Evolutionary conservation across 2,329 filamentous ascomycete genomes (phyloP).

Genomic region (Drechslerella dactyloides): DNA sequence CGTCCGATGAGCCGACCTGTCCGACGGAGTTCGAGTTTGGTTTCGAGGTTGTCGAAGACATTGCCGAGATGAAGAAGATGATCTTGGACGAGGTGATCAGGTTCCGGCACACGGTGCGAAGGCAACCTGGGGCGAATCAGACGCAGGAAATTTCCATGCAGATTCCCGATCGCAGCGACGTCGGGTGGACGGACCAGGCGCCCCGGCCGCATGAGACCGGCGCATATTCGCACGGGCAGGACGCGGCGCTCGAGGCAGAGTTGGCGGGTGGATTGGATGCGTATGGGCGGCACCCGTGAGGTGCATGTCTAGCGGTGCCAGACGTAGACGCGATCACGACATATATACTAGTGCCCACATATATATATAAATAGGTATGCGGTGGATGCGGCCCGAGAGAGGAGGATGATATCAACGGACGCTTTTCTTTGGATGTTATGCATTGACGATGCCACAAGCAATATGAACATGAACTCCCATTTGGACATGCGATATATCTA

Average conservation of each 20-base stretch:
- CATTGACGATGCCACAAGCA: too few relatives aligned
- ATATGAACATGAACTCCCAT: too few relatives aligned
- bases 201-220: conserved; percentile 56
- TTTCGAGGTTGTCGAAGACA: conserved; percentile 96
- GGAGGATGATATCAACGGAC: background rate
- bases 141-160: conserved; percentile 18
- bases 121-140: conserved; percentile 57
- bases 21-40: conserved; percentile 96
- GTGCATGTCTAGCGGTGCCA: too few relatives aligned
- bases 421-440: background rate
- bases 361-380: background rate
- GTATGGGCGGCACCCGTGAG: conserved; percentile 51
- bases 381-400: background rate
- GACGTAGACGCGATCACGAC: too few relatives aligned
- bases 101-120: conserved; percentile 73
- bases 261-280: conserved; percentile 68
- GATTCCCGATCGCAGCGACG: conserved; percentile 68
- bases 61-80: conserved; percentile 93
- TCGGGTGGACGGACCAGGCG: conserved; percentile 60
- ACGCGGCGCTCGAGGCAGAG: conserved; percentile 65
- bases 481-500: too few relatives aligned
- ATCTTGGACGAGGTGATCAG: conserved; percentile 91
- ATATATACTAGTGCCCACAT: conserved; percentile 1
- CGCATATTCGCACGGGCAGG: conserved; percentile 50
- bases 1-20: conserved; percentile 91